Evolutionary conservation across 2,329 filamentous ascomycete genomes (phyloP), one percentile per base, ranked within the genome.

Genomic region (Cercospora zeae-maydis): DNA sequence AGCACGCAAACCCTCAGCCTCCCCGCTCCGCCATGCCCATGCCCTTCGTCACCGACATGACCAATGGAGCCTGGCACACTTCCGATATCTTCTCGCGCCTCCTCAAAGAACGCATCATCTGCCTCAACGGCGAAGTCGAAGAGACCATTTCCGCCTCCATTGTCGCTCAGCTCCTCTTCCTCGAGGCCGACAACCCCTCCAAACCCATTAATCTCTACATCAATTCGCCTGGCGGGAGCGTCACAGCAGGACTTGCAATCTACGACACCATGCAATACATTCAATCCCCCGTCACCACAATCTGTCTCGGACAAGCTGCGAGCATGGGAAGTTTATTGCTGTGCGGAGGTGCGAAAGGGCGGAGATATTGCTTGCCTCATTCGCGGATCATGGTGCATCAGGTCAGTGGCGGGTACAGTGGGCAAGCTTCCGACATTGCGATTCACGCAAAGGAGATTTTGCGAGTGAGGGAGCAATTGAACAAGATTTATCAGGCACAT

Each of bases 231-330:
- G 95, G 95, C 55, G 95, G 95, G 61, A 93, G 90, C 45, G 93
- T 99, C 42, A 93, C 90, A 65, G 93, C 95, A 1, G 82, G 82
- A 2, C 80, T 88, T 64, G 93, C 95, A 27, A 98, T 99, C 73
- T 99, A 99, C 82, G 95, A 99, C 76, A 99, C 95, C 11, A 98
- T 99, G 93, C 88, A 89, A 70, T 99, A 99, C 77, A 98, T 99
- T 75, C 88, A 89, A 64, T 91, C 91, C 2, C 92, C 93, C 1
- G 92, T 99, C 0, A 93, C 90, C 47, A 99, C 95, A 0, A 95
- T 99, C 31, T 98, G 95, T 73, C 86, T 99, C 47, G 95, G 95
- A 7, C 91, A 96, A 72, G 95, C 96, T 0, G 93, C 95, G 1
- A 95, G 90, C 2, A 99, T 99, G 95, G 95, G 93, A 5, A 92